Evolutionary conservation across 306 rosid species (phyloP).

Genomic region (Medicago ruthenica): DNA sequence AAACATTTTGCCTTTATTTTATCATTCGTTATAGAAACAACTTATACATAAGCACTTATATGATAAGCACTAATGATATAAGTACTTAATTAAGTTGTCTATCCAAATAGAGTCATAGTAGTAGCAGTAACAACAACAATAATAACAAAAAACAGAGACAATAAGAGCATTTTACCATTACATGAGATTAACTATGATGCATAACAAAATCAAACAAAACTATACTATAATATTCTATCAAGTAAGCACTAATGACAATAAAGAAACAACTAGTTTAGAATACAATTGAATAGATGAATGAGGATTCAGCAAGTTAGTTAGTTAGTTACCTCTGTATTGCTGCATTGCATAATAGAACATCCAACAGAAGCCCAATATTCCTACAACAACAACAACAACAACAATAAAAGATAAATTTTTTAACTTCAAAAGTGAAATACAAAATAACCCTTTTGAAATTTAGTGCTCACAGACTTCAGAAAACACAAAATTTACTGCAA

Average conservation of each 20-base stretch:
- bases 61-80: no score
- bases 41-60: no score
- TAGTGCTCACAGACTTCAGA: no score
- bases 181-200: neutral
- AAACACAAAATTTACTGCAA: neutral
- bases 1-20: no score
- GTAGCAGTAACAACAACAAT: neutral
- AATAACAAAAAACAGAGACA: neutral
- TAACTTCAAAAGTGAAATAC: neutral
- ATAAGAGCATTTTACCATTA: neutral
- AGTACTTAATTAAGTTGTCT: neutral
- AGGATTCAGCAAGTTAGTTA: slow-evolving; percentile 13
- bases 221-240: no score
- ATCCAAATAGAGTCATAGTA: neutral
- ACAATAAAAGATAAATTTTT: neutral
- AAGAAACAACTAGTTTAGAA: neutral
- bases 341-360: slow-evolving; percentile 97
- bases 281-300: no score
- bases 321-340: slow-evolving; percentile 87
- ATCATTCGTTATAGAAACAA: no score
- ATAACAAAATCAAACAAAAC: neutral
- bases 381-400: slow-evolving; percentile 50
- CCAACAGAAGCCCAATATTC: slow-evolving; percentile 99
- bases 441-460: neutral
- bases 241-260: neutral